Percentiles rank a stretch among this genome's conserved stretches.
phyloP scores from a whole-genome alignment of 768 basidiomycete species.

The Lentinula boryana region DNA sequence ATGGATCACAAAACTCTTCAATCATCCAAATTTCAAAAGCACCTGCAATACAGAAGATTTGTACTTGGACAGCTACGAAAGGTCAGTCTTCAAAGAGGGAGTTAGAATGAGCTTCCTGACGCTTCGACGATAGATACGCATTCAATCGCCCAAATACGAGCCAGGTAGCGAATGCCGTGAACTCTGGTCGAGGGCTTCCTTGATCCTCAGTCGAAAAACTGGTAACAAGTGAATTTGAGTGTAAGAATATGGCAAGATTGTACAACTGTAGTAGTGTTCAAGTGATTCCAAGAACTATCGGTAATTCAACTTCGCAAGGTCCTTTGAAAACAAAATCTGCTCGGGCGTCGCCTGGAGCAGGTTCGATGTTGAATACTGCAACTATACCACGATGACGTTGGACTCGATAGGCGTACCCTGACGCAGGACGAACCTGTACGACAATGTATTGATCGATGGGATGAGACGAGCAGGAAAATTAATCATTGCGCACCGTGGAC shows the following conservation, averaged over 20 bases:
- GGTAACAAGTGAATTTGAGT: too few species aligned
- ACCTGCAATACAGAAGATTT: slow-evolving; percentile 66
- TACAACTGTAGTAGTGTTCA: background rate
- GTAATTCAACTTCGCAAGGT: slow-evolving; percentile 24
- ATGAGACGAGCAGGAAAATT: background rate
- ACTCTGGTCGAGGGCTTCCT: slow-evolving; percentile 56
- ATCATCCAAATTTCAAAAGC: slow-evolving; percentile 55
- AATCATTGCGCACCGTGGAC: slow-evolving; percentile 28
- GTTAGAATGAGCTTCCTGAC: background rate
- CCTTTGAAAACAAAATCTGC: slow-evolving; percentile 50
- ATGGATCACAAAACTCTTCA: slow-evolving; percentile 50
- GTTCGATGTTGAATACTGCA: slow-evolving; percentile 34
- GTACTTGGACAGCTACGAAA: slow-evolving; percentile 69
- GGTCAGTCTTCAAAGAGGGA: slow-evolving; percentile 27
- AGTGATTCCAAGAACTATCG: background rate
- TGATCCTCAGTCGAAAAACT: slow-evolving; percentile 23
- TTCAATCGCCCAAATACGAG: slow-evolving; percentile 75
- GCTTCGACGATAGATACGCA: slow-evolving; percentile 47
- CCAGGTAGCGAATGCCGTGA: slow-evolving; percentile 72
- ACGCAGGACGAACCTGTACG: slow-evolving; percentile 29
- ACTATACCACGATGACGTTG: slow-evolving; percentile 28
- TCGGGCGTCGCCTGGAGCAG: slow-evolving; percentile 26
- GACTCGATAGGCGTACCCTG: slow-evolving; percentile 25
- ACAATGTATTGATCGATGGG: background rate
- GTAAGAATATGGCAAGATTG: background rate